Conservation (phyloP, 805 yeast species). For the Dipodascopsis uninucleata region DNA sequence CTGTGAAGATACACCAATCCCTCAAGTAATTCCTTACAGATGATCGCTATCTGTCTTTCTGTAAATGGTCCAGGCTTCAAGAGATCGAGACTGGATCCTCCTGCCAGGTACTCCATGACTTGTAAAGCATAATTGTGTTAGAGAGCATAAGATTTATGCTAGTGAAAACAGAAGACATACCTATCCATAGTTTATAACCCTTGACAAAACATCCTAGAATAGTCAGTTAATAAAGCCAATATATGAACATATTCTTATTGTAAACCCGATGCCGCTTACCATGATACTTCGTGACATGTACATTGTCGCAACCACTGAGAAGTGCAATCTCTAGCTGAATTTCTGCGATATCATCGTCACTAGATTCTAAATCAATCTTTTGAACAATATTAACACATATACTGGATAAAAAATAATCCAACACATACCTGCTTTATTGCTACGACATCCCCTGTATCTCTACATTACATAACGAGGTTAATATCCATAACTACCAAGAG, state of each 20-base stretch:
- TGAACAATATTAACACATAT: constrained; percentile 41
- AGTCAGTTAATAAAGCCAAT: neutral
- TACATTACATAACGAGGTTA: neutral
- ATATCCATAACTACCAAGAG: too few species aligned
- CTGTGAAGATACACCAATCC: constrained; percentile 66
- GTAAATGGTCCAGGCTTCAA: constrained; percentile 53
- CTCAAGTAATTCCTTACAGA: constrained; percentile 52
- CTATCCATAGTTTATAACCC: constrained; percentile 69
- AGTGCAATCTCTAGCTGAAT: constrained; percentile 70
- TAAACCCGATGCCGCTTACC: constrained; percentile 39
- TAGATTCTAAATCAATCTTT: constrained; percentile 66
- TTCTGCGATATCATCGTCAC: constrained; percentile 65
- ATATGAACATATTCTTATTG: too few species aligned
- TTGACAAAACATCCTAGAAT: constrained; percentile 57
- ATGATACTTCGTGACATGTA: constrained; percentile 61
- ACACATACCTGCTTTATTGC: constrained; percentile 36
- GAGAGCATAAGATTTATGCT: too few species aligned
- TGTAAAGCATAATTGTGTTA: neutral
- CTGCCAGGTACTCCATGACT: constrained; percentile 74
- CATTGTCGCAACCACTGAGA: constrained; percentile 59
- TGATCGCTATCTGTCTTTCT: constrained; percentile 52
- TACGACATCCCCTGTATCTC: constrained; percentile 35
- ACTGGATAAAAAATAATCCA: neutral
- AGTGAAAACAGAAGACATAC: constrained; percentile 10
- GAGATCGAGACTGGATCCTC: constrained; percentile 69